Percentiles rank a stretch among this genome's conserved stretches.
phyloP scores from a whole-genome alignment of 1,284 basidiomycete species.

The Boletus sp. region DNA sequence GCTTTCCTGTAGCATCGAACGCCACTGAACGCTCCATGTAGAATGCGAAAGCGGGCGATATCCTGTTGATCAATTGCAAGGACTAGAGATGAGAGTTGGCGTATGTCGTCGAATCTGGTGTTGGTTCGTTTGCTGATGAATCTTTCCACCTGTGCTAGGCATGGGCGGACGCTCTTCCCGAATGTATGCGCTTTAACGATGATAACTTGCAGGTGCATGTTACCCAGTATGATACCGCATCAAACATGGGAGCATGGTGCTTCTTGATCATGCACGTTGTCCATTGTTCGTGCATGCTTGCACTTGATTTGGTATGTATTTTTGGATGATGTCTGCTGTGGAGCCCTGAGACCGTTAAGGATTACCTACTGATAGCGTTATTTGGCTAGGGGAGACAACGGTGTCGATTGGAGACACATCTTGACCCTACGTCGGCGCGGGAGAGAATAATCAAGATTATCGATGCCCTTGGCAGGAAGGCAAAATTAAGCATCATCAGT shows the following conservation, averaged over 20 bases:
- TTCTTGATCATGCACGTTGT: slow-evolving; percentile 70
- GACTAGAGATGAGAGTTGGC: slow-evolving; percentile 25
- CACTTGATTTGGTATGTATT: slow-evolving; percentile 57
- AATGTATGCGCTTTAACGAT: slow-evolving; percentile 64
- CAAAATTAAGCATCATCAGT: slow-evolving; percentile 67
- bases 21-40: slow-evolving; percentile 8
- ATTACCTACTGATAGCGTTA: not conserved
- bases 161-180: slow-evolving; percentile 64
- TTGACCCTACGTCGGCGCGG: slow-evolving; percentile 50
- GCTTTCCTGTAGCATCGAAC: not conserved
- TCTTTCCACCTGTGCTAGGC: slow-evolving; percentile 38
- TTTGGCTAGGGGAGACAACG: slow-evolving; percentile 32
- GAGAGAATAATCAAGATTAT: slow-evolving; percentile 58
- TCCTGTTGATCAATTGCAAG: slow-evolving; percentile 23
- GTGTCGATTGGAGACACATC: slow-evolving; percentile 26
- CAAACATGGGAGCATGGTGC: slow-evolving; percentile 75
- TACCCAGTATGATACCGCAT: slow-evolving; percentile 72
- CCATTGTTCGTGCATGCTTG: slow-evolving; percentile 63
- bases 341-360: not conserved
- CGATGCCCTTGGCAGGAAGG: slow-evolving; percentile 59
- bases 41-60: slow-evolving; percentile 26
- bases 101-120: slow-evolving; percentile 19
- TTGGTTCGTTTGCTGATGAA: slow-evolving; percentile 4
- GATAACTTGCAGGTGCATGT: slow-evolving; percentile 66
- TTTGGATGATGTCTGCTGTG: not conserved